phyloP scores from a whole-genome alignment of 1,139 yeast species.

The Suhomyces bolitotheri region DNA sequence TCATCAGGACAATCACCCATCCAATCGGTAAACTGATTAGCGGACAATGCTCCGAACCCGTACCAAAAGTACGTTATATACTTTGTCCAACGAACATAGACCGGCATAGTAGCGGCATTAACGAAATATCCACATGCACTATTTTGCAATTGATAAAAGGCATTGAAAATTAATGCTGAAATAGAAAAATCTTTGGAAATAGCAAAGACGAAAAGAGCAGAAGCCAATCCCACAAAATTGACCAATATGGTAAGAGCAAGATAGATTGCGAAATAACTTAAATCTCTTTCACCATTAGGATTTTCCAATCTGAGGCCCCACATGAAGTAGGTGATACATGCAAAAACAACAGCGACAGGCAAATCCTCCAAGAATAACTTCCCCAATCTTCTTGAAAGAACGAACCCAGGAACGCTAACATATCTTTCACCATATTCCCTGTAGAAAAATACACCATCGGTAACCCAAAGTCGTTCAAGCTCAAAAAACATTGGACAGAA shows the following conservation, averaged over 20 bases:
- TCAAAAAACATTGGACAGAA: slow-evolving; percentile 72
- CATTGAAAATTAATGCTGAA: slow-evolving; percentile 62
- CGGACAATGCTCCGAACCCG: slow-evolving; percentile 65
- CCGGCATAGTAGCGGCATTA: slow-evolving; percentile 74
- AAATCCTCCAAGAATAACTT: slow-evolving; percentile 71
- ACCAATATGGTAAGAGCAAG: slow-evolving; percentile 59
- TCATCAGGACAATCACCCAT: slow-evolving; percentile 56
- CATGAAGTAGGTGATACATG: slow-evolving; percentile 72
- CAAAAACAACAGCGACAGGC: slow-evolving; percentile 58
- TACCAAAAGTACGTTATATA: slow-evolving; percentile 78
- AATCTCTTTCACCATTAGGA: slow-evolving; percentile 19
- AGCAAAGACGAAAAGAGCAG: slow-evolving; percentile 59
- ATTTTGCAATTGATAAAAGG: slow-evolving; percentile 69
- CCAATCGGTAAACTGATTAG: slow-evolving; percentile 66
- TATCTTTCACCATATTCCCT: slow-evolving; percentile 75
- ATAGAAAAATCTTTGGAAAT: slow-evolving; percentile 63
- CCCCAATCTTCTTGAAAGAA: slow-evolving; percentile 66
- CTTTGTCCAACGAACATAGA: slow-evolving; percentile 82
- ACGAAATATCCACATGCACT: slow-evolving; percentile 83
- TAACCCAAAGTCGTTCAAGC: slow-evolving; percentile 66
- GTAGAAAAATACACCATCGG: slow-evolving; percentile 69
- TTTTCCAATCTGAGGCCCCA: slow-evolving; percentile 57
- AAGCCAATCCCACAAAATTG: slow-evolving; percentile 56
- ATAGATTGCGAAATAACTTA: slow-evolving; percentile 58
- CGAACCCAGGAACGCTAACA: slow-evolving; percentile 65